These are phyloP conservation scores for Spirogloea muscicola DNA, from an alignment of 139 green algal genomes.

Conservation along the genomic window DNA sequence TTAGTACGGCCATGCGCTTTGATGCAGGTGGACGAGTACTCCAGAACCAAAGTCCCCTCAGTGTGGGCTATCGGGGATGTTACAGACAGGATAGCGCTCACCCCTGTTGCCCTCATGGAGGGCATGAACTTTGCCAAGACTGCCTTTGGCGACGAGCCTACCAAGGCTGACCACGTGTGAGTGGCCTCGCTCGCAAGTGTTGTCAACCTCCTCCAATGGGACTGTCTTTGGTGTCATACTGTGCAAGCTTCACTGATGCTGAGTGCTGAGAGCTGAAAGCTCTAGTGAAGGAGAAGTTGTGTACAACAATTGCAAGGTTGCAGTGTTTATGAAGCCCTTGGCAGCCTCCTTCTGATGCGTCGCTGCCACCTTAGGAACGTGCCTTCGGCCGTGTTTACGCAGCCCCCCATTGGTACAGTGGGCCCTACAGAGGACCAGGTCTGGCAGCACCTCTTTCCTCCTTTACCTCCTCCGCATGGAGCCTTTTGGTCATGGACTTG, in stretches of 20 bases:
- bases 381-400: constrained; percentile 71
- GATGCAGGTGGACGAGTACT: constrained; percentile 80
- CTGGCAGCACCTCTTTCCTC: too few species aligned
- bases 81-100: constrained; percentile 89
- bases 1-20: too few species aligned
- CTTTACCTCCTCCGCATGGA: too few species aligned
- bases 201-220: too few species aligned
- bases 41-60: constrained; percentile 68
- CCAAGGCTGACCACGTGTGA: constrained; percentile 74
- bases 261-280: too few species aligned
- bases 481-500: too few species aligned
- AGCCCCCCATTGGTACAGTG: constrained; percentile 83
- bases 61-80: constrained; percentile 95
- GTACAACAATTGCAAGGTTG: too few species aligned
- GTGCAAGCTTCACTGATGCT: too few species aligned
- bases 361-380: background rate
- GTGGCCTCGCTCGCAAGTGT: too few species aligned
- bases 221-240: too few species aligned
- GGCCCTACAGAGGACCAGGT: constrained; percentile 88
- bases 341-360: background rate
- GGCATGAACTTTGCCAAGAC: constrained; percentile 91
- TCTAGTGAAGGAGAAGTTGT: too few species aligned
- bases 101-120: constrained; percentile 92
- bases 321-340: too few species aligned
- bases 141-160: constrained; percentile 69